phyloP scores from a whole-genome alignment of 352 stramenopile species.

The Aphanomyces cochlioides region DNA sequence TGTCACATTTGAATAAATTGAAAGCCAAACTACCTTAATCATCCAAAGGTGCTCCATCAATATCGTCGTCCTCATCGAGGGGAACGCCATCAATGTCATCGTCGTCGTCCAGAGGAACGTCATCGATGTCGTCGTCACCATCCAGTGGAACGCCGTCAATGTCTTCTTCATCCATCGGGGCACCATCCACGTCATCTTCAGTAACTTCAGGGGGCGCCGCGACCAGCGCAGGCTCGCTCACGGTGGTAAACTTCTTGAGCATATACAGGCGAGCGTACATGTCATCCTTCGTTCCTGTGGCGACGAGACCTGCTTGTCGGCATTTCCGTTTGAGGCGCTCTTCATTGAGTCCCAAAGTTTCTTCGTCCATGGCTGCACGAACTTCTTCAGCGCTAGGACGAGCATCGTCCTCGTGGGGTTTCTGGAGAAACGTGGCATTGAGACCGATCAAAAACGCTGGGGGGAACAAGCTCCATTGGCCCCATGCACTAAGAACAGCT shows the following conservation, averaged over 20 bases:
- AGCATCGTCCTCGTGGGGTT: constrained; percentile 49
- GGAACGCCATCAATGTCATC: constrained; percentile 47
- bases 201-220: constrained; percentile 23
- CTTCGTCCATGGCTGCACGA: not conserved
- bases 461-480: constrained; percentile 76
- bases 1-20: not conserved
- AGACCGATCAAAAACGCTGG: constrained; percentile 68
- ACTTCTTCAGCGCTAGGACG: not conserved
- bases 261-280: constrained; percentile 54
- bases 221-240: not conserved
- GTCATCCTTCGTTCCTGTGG: constrained; percentile 42
- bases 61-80: constrained; percentile 41
- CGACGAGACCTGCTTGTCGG: constrained; percentile 55
- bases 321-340: constrained; percentile 66
- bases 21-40: constrained; percentile 20
- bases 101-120: constrained; percentile 34
- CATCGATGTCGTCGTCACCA: constrained; percentile 37
- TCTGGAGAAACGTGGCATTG: constrained; percentile 74
- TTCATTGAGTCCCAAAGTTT: constrained; percentile 39
- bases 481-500: constrained; percentile 66
- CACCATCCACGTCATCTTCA: constrained; percentile 24
- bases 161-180: constrained; percentile 33
- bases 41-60: constrained; percentile 43
- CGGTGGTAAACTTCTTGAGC: constrained; percentile 62
- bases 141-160: constrained; percentile 39